Percentiles rank a stretch among this genome's conserved stretches.
These are phyloP conservation scores for Thermomyces lanuginosus DNA, from an alignment of 2,329 filamentous ascomycete species.

Conservation along the genomic window DNA sequence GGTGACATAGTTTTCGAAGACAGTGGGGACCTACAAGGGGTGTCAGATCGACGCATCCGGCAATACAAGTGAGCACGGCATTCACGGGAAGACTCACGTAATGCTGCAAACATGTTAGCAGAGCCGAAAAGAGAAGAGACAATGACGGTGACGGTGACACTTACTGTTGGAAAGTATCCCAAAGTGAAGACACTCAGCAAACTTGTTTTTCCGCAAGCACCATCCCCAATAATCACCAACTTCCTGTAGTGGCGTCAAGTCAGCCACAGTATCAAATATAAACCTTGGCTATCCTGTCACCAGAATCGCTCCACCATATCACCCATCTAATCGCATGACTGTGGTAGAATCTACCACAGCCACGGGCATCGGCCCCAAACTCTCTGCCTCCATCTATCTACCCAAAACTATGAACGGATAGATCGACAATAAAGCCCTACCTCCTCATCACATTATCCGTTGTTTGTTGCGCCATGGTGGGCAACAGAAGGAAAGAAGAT, in stretches of 20 bases:
- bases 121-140: not conserved
- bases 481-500: constrained; percentile 1
- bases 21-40: constrained; percentile 70
- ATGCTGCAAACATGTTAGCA: constrained; percentile 18
- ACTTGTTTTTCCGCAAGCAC: constrained; percentile 96
- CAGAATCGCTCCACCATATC: not conserved
- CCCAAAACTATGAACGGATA: constrained; percentile 5
- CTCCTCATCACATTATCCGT: constrained; percentile 35
- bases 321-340: no score
- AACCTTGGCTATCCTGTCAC: no score
- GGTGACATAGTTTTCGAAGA: constrained; percentile 99
- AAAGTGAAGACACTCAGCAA: constrained; percentile 93
- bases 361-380: not conserved
- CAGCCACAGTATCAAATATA: constrained; percentile 2
- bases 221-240: constrained; percentile 90
- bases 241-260: constrained; percentile 44
- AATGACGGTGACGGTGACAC: constrained; percentile 24
- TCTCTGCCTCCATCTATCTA: not conserved
- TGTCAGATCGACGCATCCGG: constrained; percentile 3
- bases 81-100: constrained; percentile 24
- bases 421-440: no score
- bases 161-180: constrained; percentile 91
- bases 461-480: constrained; percentile 24
- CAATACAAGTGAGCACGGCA: constrained; percentile 6
- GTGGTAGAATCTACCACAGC: no score